Percentiles rank a stretch among this genome's conserved stretches.
These are phyloP conservation scores for Leccinellum albellum DNA, from an alignment of 768 basidiomycete species.

Conservation along the genomic window DNA sequence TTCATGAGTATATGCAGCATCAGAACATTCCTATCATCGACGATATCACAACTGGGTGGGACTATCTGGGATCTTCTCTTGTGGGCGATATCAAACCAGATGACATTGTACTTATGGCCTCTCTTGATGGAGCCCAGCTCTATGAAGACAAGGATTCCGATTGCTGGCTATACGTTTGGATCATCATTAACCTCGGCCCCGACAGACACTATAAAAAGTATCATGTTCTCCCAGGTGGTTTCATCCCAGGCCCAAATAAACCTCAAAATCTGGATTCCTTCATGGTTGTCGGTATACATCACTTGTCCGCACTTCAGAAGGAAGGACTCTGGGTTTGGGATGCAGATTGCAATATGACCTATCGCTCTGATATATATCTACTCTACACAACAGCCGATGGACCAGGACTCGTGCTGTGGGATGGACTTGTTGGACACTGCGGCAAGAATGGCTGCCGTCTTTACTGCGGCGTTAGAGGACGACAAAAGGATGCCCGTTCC, in stretches of 20 bases:
- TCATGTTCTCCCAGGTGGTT: background rate
- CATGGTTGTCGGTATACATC: background rate
- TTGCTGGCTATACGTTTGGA: background rate
- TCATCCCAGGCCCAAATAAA: background rate
- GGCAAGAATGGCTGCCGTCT: background rate
- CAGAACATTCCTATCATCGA: too few species aligned
- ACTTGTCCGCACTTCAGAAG: background rate
- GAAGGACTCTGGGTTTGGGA: too few species aligned
- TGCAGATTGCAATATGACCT: too few species aligned
- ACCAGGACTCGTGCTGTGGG: background rate
- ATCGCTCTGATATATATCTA: background rate
- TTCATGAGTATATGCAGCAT: too few species aligned
- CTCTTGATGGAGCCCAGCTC: background rate
- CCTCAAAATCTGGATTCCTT: background rate
- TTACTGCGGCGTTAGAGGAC: background rate
- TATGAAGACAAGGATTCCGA: background rate
- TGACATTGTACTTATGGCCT: background rate
- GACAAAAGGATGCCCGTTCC: background rate
- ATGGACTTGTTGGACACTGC: background rate
- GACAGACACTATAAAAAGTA: background rate
- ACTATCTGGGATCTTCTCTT: background rate
- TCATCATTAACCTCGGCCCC: background rate
- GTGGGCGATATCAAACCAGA: background rate
- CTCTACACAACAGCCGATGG: background rate
- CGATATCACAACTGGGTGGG: too few species aligned